Base-by-base conservation (phyloP, 1,284 basidiomycete genomes). In the Inonotus obliquus region DNA sequence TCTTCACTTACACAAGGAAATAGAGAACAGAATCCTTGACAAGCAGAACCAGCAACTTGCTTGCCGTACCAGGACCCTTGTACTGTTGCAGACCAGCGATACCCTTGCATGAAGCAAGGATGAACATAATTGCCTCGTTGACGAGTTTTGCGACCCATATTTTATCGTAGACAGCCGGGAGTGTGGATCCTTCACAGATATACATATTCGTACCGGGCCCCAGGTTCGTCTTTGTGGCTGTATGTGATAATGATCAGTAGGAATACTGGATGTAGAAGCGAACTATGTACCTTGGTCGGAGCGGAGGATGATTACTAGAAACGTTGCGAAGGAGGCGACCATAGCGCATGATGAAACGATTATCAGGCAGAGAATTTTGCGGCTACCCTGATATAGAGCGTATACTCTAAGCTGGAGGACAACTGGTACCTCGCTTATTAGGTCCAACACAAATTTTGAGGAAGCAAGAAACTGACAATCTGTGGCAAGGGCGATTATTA, bases 11-110 rank as follows among this genome's bases (percentile, higher is more conserved):
- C 60, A 61, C 60, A 19, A 61, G 47, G 32, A 61, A 61, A 49
- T 61, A 61, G 29, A 57, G 19, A 11, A 39, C 44, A 17, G 60
- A 61, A n/a, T 61, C 60, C 19, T 41, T 57, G 5, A 61, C 60
- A 25, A 61, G 60, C 11, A 61, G 35, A 3, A 56, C 35, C 23
- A 54, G 48, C 14, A 61, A 44, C 19, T 47, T 41, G 27, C 54
- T 49, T 29, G 27, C 32, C 23, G 45, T 11, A 13, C 54, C 39
- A 21, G 19, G 17, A 4, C 29, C 25, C 17, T 38, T 29, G 23
- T 56, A 51, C 27, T 21, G n/a, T 21, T 39, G 17, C 9, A 61
- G 10, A 23, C 54, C 56, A 23, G 35, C 29, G 19, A 56, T 37
- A 11, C 60, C 60, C 47, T 61, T 61, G 14, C 17, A 10, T 4